Evolutionary conservation across 2,329 filamentous ascomycete species (phyloP).

Genomic region (Aspergillus tubingensis): DNA sequence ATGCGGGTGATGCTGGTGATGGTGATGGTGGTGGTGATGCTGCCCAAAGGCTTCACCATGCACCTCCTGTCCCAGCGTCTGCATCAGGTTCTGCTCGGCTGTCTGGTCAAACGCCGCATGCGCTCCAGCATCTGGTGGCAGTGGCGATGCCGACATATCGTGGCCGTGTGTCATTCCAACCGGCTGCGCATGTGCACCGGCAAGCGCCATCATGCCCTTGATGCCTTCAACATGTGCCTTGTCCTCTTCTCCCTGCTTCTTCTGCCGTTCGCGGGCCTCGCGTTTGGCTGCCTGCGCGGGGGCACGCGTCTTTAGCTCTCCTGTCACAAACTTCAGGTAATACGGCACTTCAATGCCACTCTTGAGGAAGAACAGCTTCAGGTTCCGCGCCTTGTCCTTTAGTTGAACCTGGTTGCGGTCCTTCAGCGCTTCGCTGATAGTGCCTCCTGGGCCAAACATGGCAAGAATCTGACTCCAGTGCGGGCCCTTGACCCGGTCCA

Average conservation of each 20-base stretch:
- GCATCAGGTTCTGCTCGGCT: constrained; percentile 46
- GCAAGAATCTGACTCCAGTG: constrained; percentile 92
- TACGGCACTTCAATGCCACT: constrained; percentile 88
- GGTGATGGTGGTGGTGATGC: constrained; percentile 36
- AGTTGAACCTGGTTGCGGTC: constrained; percentile 89
- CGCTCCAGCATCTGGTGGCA: constrained; percentile 35
- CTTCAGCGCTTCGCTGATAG: constrained; percentile 78
- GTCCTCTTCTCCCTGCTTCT: constrained; percentile 49
- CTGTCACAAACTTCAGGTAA: constrained; percentile 83
- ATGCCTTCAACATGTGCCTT: constrained; percentile 51
- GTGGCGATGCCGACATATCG: constrained; percentile 41
- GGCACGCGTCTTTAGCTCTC: constrained; percentile 82
- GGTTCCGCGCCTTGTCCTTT: constrained; percentile 87
- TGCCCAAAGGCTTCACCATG: constrained; percentile 40
- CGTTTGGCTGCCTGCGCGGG: constrained; percentile 61
- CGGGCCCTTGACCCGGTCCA: constrained; percentile 85
- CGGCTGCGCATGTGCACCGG: constrained; percentile 42
- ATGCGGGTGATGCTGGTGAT: constrained; percentile 31
- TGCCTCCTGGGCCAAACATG: constrained; percentile 77
- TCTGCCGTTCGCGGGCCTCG: constrained; percentile 50
- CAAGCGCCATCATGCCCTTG: constrained; percentile 51
- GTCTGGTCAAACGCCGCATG: constrained; percentile 42
- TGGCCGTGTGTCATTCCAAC: constrained; percentile 32
- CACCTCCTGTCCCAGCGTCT: constrained; percentile 46
- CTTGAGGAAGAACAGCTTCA: constrained; percentile 90